Base-by-base conservation (phyloP, 2,329 filamentous ascomycete genomes). In the Teratosphaeria destructans region DNA sequence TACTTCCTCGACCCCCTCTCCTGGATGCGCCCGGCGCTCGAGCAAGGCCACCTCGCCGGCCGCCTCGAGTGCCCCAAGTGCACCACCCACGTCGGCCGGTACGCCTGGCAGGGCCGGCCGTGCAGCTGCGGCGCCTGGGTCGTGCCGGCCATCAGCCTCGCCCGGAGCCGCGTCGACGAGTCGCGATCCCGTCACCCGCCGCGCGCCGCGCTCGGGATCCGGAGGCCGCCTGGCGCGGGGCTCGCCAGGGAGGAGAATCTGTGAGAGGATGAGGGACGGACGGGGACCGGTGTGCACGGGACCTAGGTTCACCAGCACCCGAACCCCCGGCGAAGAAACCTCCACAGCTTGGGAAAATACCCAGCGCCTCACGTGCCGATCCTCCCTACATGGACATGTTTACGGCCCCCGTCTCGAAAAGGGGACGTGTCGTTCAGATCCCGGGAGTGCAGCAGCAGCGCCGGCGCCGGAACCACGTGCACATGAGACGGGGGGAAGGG, bases 71-170 rank as follows among this genome's bases (percentile, higher is more conserved):
- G 94, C 69, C 93, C 94, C 10, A 88, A 87, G 69, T 99, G 94
- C 73, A 84, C 83, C 54, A 85, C 89, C 49, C 90, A 90, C 57
- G 84, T 97, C 55, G 94, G 94, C 47, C 89, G 94, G 67, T 99
- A 96, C 71, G 89, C 93, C 57, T 99, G 94, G 94, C 90, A 95
- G 72, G 94, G 94, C 14, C 87, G 96, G 81, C 86, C 85, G 72
- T 99, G 94, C 76, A 94, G 85, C 70, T 99, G 94, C 73, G 85
- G 87, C 43, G 85, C 87, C 63, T 97, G 94, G 93, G 82, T 96
- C 26, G 89, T 91, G 56, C 93, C 94, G 8, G 92, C 88, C 0
- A 94, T 99, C 72, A 93, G 88, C 62, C 78, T 97, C 62, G 87
- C 90, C 58, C 89, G 86, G 73, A 86, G 88, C 57, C 86, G 86